Percentiles rank a stretch among this genome's conserved stretches.
phyloP scores from a whole-genome alignment of 169 alveolate species.

The Cryptosporidium viatorum region DNA sequence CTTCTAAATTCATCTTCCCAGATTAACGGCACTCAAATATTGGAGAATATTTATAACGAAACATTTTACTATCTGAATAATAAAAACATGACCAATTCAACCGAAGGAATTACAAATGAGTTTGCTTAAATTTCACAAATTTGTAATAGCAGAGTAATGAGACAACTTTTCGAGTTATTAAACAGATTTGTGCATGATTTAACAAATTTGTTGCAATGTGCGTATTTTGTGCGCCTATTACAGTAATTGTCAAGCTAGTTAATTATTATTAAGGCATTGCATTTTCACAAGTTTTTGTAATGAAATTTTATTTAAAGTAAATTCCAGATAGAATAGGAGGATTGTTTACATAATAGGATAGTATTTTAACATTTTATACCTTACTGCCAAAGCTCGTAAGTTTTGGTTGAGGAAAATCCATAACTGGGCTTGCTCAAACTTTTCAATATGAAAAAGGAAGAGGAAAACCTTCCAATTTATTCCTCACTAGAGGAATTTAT shows the following conservation, averaged over 20 bases:
- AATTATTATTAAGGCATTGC: background rate
- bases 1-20: slow-evolving; percentile 8
- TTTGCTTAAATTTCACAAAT: background rate
- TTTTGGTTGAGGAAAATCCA: background rate
- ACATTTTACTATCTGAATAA: slow-evolving; percentile 50
- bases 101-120: background rate
- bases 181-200: background rate
- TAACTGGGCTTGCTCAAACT: background rate
- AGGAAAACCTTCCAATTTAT: slow-evolving; percentile 17
- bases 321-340: background rate
- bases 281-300: slow-evolving; percentile 4
- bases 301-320: slow-evolving; percentile 1
- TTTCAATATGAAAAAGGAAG: background rate
- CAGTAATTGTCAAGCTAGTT: background rate
- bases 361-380: background rate
- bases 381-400: background rate
- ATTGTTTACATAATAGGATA: background rate
- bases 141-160: background rate
- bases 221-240: slow-evolving; percentile 14
- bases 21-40: slow-evolving; percentile 11
- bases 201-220: slow-evolving; percentile 10
- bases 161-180: background rate
- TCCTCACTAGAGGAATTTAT: slow-evolving; percentile 55
- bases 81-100: background rate
- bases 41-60: slow-evolving; percentile 20